These are phyloP conservation scores for Entoloma clypeatum DNA, from an alignment of 1,284 basidiomycete genomes.

Conservation along the genomic window DNA sequence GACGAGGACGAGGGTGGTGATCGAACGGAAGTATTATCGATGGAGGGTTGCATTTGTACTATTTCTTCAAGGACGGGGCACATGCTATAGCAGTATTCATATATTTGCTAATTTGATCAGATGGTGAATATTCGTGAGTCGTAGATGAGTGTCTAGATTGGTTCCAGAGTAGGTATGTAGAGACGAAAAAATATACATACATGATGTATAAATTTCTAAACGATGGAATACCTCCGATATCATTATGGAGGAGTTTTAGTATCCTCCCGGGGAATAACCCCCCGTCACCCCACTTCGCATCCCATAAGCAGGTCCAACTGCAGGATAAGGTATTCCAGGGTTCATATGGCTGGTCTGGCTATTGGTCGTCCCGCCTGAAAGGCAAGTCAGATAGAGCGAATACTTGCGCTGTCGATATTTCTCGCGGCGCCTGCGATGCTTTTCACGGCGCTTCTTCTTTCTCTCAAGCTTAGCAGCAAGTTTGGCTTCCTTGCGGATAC, in stretches of 20 bases:
- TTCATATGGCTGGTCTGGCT: conserved; percentile 12
- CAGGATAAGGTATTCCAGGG: conserved; percentile 17
- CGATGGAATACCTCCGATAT: neutral
- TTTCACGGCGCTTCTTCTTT: conserved; percentile 58
- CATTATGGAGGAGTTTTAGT: too few relatives aligned
- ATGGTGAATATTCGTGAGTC: too few relatives aligned
- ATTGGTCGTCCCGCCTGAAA: too few relatives aligned
- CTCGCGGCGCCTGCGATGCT: conserved; percentile 53
- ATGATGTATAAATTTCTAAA: neutral
- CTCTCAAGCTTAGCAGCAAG: conserved; percentile 43
- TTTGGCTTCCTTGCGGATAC: conserved; percentile 44
- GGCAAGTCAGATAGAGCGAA: conserved; percentile 55
- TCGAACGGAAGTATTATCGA: conserved; percentile 11
- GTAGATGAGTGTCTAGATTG: too few relatives aligned
- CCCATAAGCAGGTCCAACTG: conserved; percentile 21
- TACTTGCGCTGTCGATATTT: conserved; percentile 60
- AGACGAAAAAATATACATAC: too few relatives aligned
- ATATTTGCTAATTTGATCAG: too few relatives aligned
- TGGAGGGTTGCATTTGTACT: conserved; percentile 11
- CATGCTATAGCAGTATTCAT: too few relatives aligned
- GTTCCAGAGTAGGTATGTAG: neutral
- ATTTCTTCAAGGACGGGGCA: too few relatives aligned
- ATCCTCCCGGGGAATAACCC: too few relatives aligned
- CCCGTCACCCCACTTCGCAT: too few relatives aligned
- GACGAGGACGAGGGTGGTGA: conserved; percentile 38